Evolutionary conservation across 495 filamentous ascomycete species (phyloP), one percentile per base, ranked within the genome.

Genomic region (Glarea lozoyensis): DNA sequence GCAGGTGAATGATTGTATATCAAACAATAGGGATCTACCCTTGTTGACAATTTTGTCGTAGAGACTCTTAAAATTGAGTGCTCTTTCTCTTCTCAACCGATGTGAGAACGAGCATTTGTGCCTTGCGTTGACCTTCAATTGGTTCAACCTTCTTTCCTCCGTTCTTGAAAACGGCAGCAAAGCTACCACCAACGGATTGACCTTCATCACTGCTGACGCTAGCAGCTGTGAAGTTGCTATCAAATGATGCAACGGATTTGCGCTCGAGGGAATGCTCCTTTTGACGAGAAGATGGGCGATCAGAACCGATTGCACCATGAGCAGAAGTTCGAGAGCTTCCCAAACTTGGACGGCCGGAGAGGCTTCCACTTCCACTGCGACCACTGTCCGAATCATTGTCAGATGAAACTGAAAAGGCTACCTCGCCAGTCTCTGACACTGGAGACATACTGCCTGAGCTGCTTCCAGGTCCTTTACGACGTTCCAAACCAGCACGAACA

Each of bases 41-140:
- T 39, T 29, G 22, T 52, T 48, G 46, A 50, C 44, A 32, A 37
- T 37, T 49, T 43, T 48, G n/a, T 45, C 16, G 44, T 48, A 21
- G 32, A 23, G 19, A 10, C 25, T 37, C 17, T 46, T 60, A 78
- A 51, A 72, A 75, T 56, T 82, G 65, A 37, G 79, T 70, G 60
- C 76, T 84, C 70, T 87, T 94, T 58, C 88, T 82, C 78, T 94
- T 94, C 66, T 93, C 88, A 43, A 84, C 86, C 57, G 79, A 87
- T 44, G 80, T 88, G 37, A 94, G 73, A 46, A 96, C 82, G 60
- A 94, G 76, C 72, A 87, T 81, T 10, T 87, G 81, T 37, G 82
- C 84, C 73, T 81, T 90, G 57, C 84, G 82, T 58, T 81, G 74
- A 37, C 79, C 79, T 30, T 73, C 72, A 52, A 62, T 64, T 15